These are phyloP conservation scores for Oidiodendron maius DNA, from an alignment of 495 filamentous ascomycete species.

Conservation along the genomic window DNA sequence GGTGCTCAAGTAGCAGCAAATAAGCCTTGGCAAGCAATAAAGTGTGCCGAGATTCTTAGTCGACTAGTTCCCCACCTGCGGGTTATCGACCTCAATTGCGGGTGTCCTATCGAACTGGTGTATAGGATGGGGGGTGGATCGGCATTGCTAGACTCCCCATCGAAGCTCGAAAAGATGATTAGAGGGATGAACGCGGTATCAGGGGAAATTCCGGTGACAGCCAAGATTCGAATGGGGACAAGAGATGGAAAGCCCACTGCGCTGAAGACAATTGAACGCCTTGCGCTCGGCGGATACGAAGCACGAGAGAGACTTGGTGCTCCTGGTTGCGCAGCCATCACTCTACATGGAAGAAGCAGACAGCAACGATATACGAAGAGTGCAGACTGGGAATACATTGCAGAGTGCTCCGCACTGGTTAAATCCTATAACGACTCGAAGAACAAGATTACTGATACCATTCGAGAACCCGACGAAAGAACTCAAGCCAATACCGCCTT, in stretches of 20 bases:
- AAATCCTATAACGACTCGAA: slow-evolving; percentile 63
- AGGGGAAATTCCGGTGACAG: slow-evolving; percentile 79
- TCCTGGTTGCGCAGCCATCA: slow-evolving; percentile 83
- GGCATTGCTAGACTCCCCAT: slow-evolving; percentile 78
- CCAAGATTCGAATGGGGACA: slow-evolving; percentile 91
- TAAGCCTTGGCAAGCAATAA: slow-evolving; percentile 81
- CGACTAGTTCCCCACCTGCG: slow-evolving; percentile 72
- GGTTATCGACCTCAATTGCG: slow-evolving; percentile 91
- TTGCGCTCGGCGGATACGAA: slow-evolving; percentile 71
- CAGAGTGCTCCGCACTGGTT: slow-evolving; percentile 80
- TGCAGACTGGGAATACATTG: slow-evolving; percentile 92
- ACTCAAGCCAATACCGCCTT: slow-evolving; percentile 44
- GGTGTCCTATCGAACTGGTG: slow-evolving; percentile 92
- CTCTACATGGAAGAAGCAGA: slow-evolving; percentile 85
- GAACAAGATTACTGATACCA: slow-evolving; percentile 64
- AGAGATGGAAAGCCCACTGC: slow-evolving; percentile 74
- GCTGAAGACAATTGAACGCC: slow-evolving; percentile 71
- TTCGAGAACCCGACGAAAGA: slow-evolving; percentile 64
- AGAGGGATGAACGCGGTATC: slow-evolving; percentile 92
- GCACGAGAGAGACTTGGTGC: slow-evolving; percentile 55
- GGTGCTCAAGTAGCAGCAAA: slow-evolving; percentile 88
- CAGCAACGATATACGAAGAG: slow-evolving; percentile 88
- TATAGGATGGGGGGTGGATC: slow-evolving; percentile 83
- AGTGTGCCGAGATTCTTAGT: slow-evolving; percentile 76
- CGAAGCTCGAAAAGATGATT: slow-evolving; percentile 85